Base-by-base conservation (phyloP, 2,329 filamentous ascomycete species). In the Exophiala bonariae region DNA sequence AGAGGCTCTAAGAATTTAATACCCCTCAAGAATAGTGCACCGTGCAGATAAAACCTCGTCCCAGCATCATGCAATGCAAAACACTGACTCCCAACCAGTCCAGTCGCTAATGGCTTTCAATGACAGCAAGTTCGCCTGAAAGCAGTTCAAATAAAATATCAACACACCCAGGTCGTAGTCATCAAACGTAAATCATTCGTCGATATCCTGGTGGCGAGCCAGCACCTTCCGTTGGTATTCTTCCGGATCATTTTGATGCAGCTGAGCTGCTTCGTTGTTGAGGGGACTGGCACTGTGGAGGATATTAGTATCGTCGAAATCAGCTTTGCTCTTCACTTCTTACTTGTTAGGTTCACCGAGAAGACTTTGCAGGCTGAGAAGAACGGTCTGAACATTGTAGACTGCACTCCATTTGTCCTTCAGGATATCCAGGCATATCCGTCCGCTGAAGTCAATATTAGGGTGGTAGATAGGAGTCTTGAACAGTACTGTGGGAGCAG, bases 371-470 rank as follows among this genome's bases (percentile, higher is more conserved):
- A 99, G 72, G 61, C 92, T 97, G 62, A 99, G 70, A 45, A 99
- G 76, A 37, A 99, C 89, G 37, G 87, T 95, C 69, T 95, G 89
- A 53, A 95, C 90, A 65, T 97, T 97, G 79, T 96, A 95, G 34
- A 95, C 91, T 14, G 93, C 90, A 50, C 90, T 96, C 93, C 93
- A 99, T 75, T 96, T 96, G 70, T 97, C 93, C 79, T 96, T 97
- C 57, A 99, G 78, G 59, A 99, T 99, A 65, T 99, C 95, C 52
- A 99, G 79, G 69, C 93, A 99, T 70, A 99, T 99, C 47, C 93
- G 82, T 32, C 93, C 93, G 3, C 87, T 91, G 74, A 99, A 96
- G 73, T 99, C 93, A 60, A 99, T 89, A 62, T 99, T 99, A 44
- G 93, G 93, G 70, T 99, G 93, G 77, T 97, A 99, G 72, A 99